Percentiles rank a stretch among this genome's conserved stretches.
These are phyloP conservation scores for Phytopythium boreale DNA, from an alignment of 352 stramenopile species.

Conservation along the genomic window DNA sequence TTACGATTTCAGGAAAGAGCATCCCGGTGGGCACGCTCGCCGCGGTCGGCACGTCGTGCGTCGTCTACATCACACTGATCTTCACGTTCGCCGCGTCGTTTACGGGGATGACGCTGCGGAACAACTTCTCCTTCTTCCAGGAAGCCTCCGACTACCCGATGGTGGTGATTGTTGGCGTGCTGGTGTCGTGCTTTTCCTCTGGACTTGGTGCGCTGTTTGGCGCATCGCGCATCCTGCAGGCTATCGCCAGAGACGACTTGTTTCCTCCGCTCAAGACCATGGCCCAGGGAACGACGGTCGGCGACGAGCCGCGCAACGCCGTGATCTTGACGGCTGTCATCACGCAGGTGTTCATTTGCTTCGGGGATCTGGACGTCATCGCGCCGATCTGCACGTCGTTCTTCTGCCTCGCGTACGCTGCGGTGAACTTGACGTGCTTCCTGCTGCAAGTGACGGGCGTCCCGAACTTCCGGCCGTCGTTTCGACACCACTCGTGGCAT, in stretches of 20 bases:
- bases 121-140: slow-evolving; percentile 79
- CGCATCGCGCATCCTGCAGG: slow-evolving; percentile 67
- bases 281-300: slow-evolving; percentile 46
- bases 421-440: slow-evolving; percentile 75
- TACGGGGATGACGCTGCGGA: slow-evolving; percentile 47
- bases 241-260: slow-evolving; percentile 70
- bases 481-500: slow-evolving; percentile 67
- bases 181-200: slow-evolving; percentile 70
- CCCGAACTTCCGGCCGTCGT: slow-evolving; percentile 77
- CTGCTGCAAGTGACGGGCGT: slow-evolving; percentile 72
- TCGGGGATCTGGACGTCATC: slow-evolving; percentile 72
- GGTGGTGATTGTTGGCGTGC: slow-evolving; percentile 59
- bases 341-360: slow-evolving; percentile 65
- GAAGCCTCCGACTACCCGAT: slow-evolving; percentile 49
- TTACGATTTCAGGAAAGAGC: slow-evolving; percentile 32
- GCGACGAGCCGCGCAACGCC: slow-evolving; percentile 66
- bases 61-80: slow-evolving; percentile 73
- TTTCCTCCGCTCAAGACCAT: slow-evolving; percentile 45
- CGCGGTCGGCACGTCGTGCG: slow-evolving; percentile 53
- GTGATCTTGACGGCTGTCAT: slow-evolving; percentile 67
- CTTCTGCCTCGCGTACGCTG: slow-evolving; percentile 75
- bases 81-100: slow-evolving; percentile 62
- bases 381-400: slow-evolving; percentile 81
- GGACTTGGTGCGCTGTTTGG: slow-evolving; percentile 68
- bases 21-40: slow-evolving; percentile 66